Conservation (phyloP, 1,284 basidiomycete genomes). For the Cystobasidiaceae sp. region DNA sequence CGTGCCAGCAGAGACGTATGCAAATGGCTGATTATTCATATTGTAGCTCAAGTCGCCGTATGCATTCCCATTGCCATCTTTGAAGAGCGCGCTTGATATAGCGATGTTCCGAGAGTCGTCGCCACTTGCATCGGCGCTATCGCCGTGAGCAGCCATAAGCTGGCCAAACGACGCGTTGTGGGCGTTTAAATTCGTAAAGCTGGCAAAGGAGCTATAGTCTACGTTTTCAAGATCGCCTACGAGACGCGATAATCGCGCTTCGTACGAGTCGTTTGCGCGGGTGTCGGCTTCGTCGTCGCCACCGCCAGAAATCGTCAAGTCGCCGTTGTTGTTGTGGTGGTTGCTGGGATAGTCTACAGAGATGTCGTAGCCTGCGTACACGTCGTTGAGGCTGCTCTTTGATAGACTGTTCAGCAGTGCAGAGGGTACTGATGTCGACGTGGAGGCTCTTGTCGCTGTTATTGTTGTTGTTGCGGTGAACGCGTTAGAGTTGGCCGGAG, state of each 20-base stretch:
- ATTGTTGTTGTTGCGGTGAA: not conserved
- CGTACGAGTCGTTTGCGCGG: constrained; percentile 24
- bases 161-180: no score
- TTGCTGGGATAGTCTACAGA: not conserved
- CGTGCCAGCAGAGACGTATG: constrained; percentile 7
- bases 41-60: not conserved
- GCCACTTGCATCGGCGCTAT: not conserved
- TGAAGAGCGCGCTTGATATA: constrained; percentile 5
- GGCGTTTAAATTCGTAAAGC: not conserved
- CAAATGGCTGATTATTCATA: not conserved
- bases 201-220: constrained; percentile 24
- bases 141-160: not conserved
- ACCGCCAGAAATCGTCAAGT: not conserved
- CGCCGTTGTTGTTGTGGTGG: not conserved
- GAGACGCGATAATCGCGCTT: constrained; percentile 24
- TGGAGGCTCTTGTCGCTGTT: not conserved
- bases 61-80: not conserved
- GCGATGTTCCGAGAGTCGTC: not conserved
- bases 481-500: not conserved
- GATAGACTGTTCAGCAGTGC: not conserved
- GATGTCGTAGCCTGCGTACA: constrained; percentile 16
- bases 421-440: not conserved
- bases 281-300: not conserved
- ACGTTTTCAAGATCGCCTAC: constrained; percentile 29
- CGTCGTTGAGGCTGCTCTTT: not conserved